phyloP scores from a whole-genome alignment of 2,329 filamentous ascomycete genomes.

The Colletotrichum chlorophyti region DNA sequence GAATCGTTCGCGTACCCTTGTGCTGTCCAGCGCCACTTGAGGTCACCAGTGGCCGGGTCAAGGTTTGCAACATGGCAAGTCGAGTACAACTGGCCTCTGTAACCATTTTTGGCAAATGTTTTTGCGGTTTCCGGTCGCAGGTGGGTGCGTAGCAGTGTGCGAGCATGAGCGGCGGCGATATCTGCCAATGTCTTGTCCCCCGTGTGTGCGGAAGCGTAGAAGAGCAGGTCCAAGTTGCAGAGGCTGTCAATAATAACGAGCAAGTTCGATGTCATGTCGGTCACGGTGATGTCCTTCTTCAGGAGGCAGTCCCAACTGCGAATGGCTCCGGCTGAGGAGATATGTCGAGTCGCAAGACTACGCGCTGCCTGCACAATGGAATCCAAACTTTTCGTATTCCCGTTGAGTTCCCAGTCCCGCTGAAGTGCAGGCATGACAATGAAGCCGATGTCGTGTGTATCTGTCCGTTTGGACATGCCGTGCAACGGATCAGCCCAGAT shows the following conservation, averaged over 20 bases:
- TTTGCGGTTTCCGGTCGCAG: constrained; percentile 39
- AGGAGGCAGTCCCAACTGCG: constrained; percentile 53
- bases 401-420: constrained; percentile 53
- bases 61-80: constrained; percentile 55
- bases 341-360: constrained; percentile 50
- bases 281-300: constrained; percentile 38
- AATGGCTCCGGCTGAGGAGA: constrained; percentile 48
- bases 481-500: constrained; percentile 44
- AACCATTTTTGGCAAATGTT: constrained; percentile 6
- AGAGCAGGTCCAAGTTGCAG: constrained; percentile 48
- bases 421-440: constrained; percentile 56
- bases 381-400: constrained; percentile 43
- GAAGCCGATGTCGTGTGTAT: constrained; percentile 62
- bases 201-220: constrained; percentile 43
- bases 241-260: constrained; percentile 51
- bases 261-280: constrained; percentile 37
- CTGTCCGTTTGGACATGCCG: constrained; percentile 47
- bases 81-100: constrained; percentile 36
- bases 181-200: constrained; percentile 36
- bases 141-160: constrained; percentile 45
- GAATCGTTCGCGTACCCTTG: constrained; percentile 53
- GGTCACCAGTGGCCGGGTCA: constrained; percentile 43
- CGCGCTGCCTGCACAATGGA: constrained; percentile 51
- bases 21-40: constrained; percentile 48
- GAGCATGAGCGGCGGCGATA: constrained; percentile 47